phyloP scores from a whole-genome alignment of 2,329 filamentous ascomycete species.

The Apiospora marii region DNA sequence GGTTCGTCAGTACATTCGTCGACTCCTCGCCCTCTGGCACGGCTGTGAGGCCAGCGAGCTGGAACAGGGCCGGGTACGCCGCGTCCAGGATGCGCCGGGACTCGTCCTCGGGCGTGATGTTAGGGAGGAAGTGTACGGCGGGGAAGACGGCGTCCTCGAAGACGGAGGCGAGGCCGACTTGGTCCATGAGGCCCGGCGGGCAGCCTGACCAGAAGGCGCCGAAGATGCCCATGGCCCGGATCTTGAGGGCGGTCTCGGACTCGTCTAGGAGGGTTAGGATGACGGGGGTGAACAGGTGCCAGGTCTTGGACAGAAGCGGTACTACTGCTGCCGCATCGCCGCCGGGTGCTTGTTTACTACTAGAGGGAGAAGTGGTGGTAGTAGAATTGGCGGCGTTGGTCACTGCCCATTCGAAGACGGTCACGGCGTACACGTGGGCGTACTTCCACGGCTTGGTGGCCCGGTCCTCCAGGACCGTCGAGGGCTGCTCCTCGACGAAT shows the following conservation, averaged over 20 bases:
- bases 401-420: slow-evolving; percentile 70
- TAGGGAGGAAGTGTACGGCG: slow-evolving; percentile 78
- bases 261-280: slow-evolving; percentile 76
- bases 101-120: slow-evolving; percentile 76
- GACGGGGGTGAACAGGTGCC: slow-evolving; percentile 74
- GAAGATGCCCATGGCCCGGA: slow-evolving; percentile 63
- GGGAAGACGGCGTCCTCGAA: slow-evolving; percentile 76
- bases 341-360: not conserved
- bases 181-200: slow-evolving; percentile 59
- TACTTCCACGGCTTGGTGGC: slow-evolving; percentile 69
- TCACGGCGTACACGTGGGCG: slow-evolving; percentile 56
- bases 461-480: slow-evolving; percentile 47
- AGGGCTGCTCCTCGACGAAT: slow-evolving; percentile 49
- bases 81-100: slow-evolving; percentile 68
- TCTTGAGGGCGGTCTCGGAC: slow-evolving; percentile 58
- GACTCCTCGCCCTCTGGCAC: slow-evolving; percentile 30
- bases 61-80: slow-evolving; percentile 72
- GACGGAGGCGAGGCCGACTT: slow-evolving; percentile 71
- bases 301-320: slow-evolving; percentile 59
- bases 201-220: slow-evolving; percentile 62
- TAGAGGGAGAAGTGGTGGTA: not conserved
- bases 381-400: not conserved
- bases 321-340: not conserved
- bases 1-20: slow-evolving; percentile 30
- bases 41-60: slow-evolving; percentile 55